Evolutionary conservation across 768 basidiomycete genomes (phyloP), one percentile per base, ranked within the genome.

Genomic region (Rhodosporidiobolus sp.): DNA sequence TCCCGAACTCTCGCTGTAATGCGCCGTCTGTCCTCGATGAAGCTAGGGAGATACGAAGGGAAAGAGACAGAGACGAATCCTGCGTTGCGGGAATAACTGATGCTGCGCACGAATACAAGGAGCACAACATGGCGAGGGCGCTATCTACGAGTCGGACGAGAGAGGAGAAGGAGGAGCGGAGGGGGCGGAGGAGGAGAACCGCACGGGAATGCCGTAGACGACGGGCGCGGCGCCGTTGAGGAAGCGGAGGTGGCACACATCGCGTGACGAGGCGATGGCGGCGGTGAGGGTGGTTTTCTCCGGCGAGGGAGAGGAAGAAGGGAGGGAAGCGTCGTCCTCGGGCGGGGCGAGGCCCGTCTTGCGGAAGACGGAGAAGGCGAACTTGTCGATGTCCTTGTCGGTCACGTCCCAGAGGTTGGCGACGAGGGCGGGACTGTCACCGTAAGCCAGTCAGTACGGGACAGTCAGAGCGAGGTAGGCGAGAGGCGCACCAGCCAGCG

Each of bases 371-470:
- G 88, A 83, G 72, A 89, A 87, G 4, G 94, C 89, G 74, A 96
- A 88, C 76, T 90, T 90, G 84, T 99, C 95, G 77, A 98, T 95
- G 79, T 99, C 96, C 57, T 89, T 86, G 83, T 99, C 96, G 0
- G 95, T 98, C 14, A 98, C 96, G 78, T 98, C 96, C 96, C 96
- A 99, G 9, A 98, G 83, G 78, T 95, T 97, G 1, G 92, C 96
- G 20, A 97, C 87, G 45, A 98, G 84, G 2, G 93, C 90, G 26
- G 96, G 95, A 73, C 95, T 94, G 74, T 16, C 14, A 72, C 63
- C 1, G 1, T 34, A 45, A 35, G 66, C 52, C 46, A 10, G 60
- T 43, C 24, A 50, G 53, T 26, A 14, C 6, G 3, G n/a, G 43
- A 12, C n/a, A 11, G 20, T 17, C 19, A 24, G 64, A 34, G 32